Evolutionary conservation across 495 filamentous ascomycete species (phyloP), one percentile per base, ranked within the genome.

Genomic region (Penicillium verhagenii): DNA sequence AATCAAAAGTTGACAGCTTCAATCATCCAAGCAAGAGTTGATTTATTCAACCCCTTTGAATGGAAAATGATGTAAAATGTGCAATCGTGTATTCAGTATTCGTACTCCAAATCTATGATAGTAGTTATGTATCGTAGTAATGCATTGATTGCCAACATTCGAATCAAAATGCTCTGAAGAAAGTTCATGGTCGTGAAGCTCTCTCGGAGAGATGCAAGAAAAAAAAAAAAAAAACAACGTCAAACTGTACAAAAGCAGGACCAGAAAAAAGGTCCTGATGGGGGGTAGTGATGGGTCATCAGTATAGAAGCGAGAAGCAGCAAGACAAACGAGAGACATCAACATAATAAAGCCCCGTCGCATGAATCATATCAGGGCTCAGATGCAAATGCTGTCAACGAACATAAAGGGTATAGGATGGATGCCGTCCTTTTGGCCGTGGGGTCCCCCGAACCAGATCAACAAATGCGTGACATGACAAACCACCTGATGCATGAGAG

Each of bases 331-430:
- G 59, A 62, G 57, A 63, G 59, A 66, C 54, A 54, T 54, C 52
- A 48, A 58, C 47, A 52, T 54, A 56, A 57, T 60, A 16, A 53
- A 59, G 52, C 62, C 64, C 59, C 52, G 48, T 59, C 61, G 57
- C 56, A 66, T 57, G 53, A 60, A 75, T 68, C 63, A 63, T 60
- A 54, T 54, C 57, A 60, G 37, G 63, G 51, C 59, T 52, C 67
- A 73, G 48, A 65, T 73, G 64, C 60, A 72, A 66, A 75, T 69
- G 63, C 61, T 70, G 47, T 58, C 58, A 54, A 63, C 52, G 52
- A 65, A 66, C 63, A 71, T 61, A 63, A 67, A 62, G 73, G 72
- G 72, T 75, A 74, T 75, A 73, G 60, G 58, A 77, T 70, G 66
- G 60, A 70, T 63, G 65, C 53, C 61, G 55, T 58, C 55, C 52